Percentiles rank a stretch among this genome's conserved stretches.
Evolutionary conservation across 257 asterid species (phyloP).

Genomic region (Salvia rosmarinus): DNA sequence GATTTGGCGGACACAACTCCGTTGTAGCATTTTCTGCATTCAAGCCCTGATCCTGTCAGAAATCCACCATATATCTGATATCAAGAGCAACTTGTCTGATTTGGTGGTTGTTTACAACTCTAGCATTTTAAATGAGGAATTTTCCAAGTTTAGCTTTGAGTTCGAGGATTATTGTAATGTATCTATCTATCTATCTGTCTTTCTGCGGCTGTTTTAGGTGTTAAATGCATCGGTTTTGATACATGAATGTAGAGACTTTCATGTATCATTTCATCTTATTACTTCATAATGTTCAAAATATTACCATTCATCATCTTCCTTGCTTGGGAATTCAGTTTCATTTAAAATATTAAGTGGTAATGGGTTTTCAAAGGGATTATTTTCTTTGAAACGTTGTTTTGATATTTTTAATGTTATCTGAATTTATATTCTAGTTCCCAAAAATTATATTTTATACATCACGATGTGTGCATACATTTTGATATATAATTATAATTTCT

Average conservation of each 20-base stretch:
- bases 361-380: no score
- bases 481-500: no score
- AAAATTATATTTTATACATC: background rate
- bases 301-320: background rate
- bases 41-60: slow-evolving; percentile 43
- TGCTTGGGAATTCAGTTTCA: background rate
- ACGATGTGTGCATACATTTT: background rate
- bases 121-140: slow-evolving; percentile 24
- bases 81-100: slow-evolving; percentile 26
- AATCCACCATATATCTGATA: slow-evolving; percentile 1
- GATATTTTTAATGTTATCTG: no score
- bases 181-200: slow-evolving; percentile 14
- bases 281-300: background rate
- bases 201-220: slow-evolving; percentile 32
- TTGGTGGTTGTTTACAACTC: slow-evolving; percentile 19
- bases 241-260: background rate
- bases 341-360: no score
- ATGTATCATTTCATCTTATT: background rate
- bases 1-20: slow-evolving; percentile 94
- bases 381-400: no score
- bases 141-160: slow-evolving; percentile 34
- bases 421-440: no score
- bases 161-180: slow-evolving; percentile 30
- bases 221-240: slow-evolving; percentile 35
- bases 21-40: slow-evolving; percentile 71